A percentile compares a stretch with the other conserved stretches of the same genome.
Conservation (phyloP, 306 rosid species). For the Citrullus amarus region DNA sequence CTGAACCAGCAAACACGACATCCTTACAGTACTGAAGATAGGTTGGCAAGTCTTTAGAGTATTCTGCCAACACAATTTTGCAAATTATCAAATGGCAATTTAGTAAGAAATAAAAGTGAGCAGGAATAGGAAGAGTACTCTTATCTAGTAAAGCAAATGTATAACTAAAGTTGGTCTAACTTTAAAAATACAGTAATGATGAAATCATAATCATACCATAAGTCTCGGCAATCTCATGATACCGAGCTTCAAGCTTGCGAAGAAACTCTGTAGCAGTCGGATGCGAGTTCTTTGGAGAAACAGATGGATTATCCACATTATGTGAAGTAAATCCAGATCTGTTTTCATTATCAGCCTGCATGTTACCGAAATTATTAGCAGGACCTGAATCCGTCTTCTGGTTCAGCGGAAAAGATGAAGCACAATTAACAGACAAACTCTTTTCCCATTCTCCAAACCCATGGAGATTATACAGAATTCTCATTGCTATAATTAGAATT, state of each 20-base stretch:
- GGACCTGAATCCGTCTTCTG: conserved; percentile 5
- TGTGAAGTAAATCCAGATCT: conserved; percentile 16
- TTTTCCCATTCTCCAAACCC: conserved; percentile 87
- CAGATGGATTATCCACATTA: conserved; percentile 10
- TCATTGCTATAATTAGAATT: conserved; percentile 60
- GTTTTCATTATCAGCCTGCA: conserved; percentile 14
- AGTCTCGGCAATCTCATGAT: conserved; percentile 35
- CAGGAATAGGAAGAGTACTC: not conserved
- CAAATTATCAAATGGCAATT: not conserved
- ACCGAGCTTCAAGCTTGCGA: conserved; percentile 42
- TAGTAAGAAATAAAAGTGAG: conserved; percentile 4
- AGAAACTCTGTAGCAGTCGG: conserved; percentile 45
- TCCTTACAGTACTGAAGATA: conserved; percentile 77
- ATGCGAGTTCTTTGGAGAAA: conserved; percentile 12
- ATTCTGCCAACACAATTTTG: conserved; percentile 31
- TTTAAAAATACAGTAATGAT: not conserved
- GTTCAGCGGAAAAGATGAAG: conserved; percentile 15
- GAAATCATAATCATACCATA: conserved; percentile 33
- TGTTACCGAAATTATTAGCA: not conserved
- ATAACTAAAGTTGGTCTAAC: not conserved
- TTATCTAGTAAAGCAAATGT: not conserved
- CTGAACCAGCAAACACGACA: conserved; percentile 65
- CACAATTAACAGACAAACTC: conserved; percentile 31
- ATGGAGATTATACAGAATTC: conserved; percentile 58
- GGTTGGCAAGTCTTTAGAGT: conserved; percentile 55